Percentiles rank a stretch among this genome's conserved stretches.
Evolutionary conservation across 176 grass and related monocot genomes (phyloP).

Genomic region (bread wheat (Triticum aestivum)): DNA sequence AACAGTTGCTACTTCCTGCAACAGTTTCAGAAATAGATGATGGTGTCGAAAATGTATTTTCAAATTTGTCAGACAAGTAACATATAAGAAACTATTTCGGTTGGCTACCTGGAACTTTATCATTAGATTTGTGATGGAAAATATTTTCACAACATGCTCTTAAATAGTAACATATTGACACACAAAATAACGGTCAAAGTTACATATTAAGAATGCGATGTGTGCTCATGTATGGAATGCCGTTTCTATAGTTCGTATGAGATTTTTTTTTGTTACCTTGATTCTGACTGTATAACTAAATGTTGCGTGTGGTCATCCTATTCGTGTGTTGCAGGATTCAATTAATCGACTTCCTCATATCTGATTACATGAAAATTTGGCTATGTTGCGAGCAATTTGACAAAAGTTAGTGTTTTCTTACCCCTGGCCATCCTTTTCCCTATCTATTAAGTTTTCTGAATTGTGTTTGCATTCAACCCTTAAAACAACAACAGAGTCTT

Average conservation of each 20-base stretch:
- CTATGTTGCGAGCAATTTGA: slow-evolving; percentile 59
- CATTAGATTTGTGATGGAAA: neutral
- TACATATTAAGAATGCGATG: neutral
- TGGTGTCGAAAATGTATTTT: neutral
- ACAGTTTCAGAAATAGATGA: neutral
- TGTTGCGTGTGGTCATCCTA: slow-evolving; percentile 1
- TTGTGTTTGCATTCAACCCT: neutral
- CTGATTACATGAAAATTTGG: slow-evolving; percentile 70
- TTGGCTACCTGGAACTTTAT: neutral
- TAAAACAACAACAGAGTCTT: too few relatives aligned
- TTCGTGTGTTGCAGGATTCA: slow-evolving; percentile 66
- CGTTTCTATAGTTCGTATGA: neutral
- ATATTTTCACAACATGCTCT: neutral
- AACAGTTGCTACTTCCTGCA: neutral
- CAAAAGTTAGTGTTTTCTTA: slow-evolving; percentile 52
- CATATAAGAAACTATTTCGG: neutral
- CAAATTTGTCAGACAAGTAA: neutral
- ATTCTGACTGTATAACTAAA: slow-evolving; percentile 1
- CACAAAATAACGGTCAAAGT: neutral
- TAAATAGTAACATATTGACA: neutral
- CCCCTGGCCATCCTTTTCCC: neutral
- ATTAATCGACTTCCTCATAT: slow-evolving; percentile 79
- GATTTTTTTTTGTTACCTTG: neutral
- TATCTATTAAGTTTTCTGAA: neutral
- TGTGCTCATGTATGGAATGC: neutral